phyloP scores from a whole-genome alignment of 768 basidiomycete genomes.

The Lentinus tigrinus region DNA sequence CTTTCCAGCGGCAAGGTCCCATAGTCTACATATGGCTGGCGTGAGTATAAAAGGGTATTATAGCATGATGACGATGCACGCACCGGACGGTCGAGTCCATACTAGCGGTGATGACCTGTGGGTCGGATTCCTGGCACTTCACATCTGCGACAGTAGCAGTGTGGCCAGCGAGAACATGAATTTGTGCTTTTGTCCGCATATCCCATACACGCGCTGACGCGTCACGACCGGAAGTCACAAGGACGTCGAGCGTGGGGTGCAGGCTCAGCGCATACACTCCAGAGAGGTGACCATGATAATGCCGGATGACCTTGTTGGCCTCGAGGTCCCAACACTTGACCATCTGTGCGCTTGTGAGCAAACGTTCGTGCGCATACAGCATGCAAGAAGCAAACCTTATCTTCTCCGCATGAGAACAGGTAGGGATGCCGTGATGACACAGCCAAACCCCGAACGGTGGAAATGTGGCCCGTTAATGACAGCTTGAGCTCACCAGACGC shows the following conservation, averaged over 20 bases:
- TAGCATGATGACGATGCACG: conserved; percentile 22
- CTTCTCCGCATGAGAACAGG: conserved; percentile 95
- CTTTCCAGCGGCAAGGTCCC: conserved; percentile 98
- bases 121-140: conserved; percentile 94
- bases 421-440: conserved; percentile 94
- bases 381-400: conserved; percentile 61
- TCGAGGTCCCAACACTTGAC: conserved; percentile 99
- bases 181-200: conserved; percentile 96
- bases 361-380: not conserved
- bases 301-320: conserved; percentile 97
- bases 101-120: conserved; percentile 95
- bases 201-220: conserved; percentile 99
- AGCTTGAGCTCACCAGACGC: conserved; percentile 96
- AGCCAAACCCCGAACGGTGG: conserved; percentile 91
- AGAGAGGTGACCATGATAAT: conserved; percentile 97
- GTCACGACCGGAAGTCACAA: conserved; percentile 94
- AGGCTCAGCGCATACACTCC: conserved; percentile 94
- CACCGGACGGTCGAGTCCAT: conserved; percentile 97
- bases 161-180: conserved; percentile 91
- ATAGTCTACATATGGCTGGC: conserved; percentile 52
- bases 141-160: conserved; percentile 95
- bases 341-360: conserved; percentile 59
- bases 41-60: not conserved
- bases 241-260: conserved; percentile 93
- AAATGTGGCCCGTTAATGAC: conserved; percentile 97